A percentile compares a stretch with the other conserved stretches of the same genome.
Conservation (phyloP, 768 basidiomycete genomes). For the Boletus subparvulus region DNA sequence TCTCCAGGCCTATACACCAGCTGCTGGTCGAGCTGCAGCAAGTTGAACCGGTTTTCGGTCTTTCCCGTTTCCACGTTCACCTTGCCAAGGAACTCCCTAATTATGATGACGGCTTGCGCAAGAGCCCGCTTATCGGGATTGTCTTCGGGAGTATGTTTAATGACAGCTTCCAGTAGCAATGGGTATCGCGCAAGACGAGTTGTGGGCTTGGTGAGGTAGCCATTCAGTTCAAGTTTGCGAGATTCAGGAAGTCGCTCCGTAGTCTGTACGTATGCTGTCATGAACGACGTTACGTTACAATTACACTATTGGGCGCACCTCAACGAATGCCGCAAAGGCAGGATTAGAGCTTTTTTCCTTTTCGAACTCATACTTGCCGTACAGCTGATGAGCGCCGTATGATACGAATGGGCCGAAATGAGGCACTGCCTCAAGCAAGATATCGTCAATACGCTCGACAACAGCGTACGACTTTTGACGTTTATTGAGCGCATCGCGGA, state of each 20-base stretch:
- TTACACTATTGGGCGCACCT: conserved; percentile 48
- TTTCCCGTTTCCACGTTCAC: conserved; percentile 95
- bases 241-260: conserved; percentile 94
- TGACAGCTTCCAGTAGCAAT: conserved; percentile 84
- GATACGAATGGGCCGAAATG: conserved; percentile 91
- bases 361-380: conserved; percentile 99
- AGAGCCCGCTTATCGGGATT: conserved; percentile 80
- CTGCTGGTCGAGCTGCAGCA: conserved; percentile 91
- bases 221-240: conserved; percentile 94
- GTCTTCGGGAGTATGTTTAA: conserved; percentile 90
- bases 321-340: conserved; percentile 92
- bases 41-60: conserved; percentile 94
- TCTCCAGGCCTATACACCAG: conserved; percentile 88
- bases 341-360: conserved; percentile 95
- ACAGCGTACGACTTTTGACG: conserved; percentile 94
- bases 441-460: conserved; percentile 89
- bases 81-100: conserved; percentile 80
- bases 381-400: conserved; percentile 95
- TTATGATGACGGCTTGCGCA: conserved; percentile 70
- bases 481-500: conserved; percentile 93
- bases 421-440: conserved; percentile 82
- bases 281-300: not conserved
- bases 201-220: conserved; percentile 96
- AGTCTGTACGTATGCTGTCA: conserved; percentile 44
- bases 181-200: conserved; percentile 98